Base-by-base conservation (phyloP, 192 early-diverging fungal genomes). In the Umbelopsis sp. region DNA sequence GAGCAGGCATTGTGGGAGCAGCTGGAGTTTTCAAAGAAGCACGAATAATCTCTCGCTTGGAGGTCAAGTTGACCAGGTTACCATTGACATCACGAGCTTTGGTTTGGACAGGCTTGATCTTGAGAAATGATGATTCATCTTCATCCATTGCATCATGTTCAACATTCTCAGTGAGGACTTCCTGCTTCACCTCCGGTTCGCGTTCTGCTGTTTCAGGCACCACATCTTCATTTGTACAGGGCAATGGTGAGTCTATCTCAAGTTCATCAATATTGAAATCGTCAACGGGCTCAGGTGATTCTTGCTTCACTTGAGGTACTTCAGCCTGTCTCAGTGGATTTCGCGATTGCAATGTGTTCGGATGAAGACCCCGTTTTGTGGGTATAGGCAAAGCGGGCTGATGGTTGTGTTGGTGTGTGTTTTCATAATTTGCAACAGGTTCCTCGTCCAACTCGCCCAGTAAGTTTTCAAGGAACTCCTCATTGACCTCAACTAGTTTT, bases 81-180 rank as follows among this genome's bases (percentile, higher is more conserved):
- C 48, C 33, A 27, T 49, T 49, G 15, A 52, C 41, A 49, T 69
- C 67, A 23, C 67, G 67, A 41, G 67, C 67, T 23, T 69, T 49
- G 8, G 67, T 69, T 35, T 69, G 67, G 3, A 52, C 20, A 12
- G 67, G 72, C 46, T 74, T 74, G 2, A 74, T 20, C 44, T 51
- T 72, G 47, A 69, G 49, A 11, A 13, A n/a, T 30, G 55, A 25
- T 58, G 64, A 22, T 23, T 61, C 69, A 22, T 70, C 70, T 22
- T 48, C 67, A 53, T 45, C 72, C 47, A 64, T 49, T 2, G 41
- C 30, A 12, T 55, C 66, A 2, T 71, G 66, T 33, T 68, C 72
- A 50, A 78, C 61, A 13, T 33, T 64, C 37, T 78, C 27, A 21
- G 20, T 71, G 16, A 46, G n/a, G 23, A 15, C 58, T 16, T 64